Evolutionary conservation across 202 grass and related monocot species (phyloP).

Genomic region (Sporobolus alterniflorus): DNA sequence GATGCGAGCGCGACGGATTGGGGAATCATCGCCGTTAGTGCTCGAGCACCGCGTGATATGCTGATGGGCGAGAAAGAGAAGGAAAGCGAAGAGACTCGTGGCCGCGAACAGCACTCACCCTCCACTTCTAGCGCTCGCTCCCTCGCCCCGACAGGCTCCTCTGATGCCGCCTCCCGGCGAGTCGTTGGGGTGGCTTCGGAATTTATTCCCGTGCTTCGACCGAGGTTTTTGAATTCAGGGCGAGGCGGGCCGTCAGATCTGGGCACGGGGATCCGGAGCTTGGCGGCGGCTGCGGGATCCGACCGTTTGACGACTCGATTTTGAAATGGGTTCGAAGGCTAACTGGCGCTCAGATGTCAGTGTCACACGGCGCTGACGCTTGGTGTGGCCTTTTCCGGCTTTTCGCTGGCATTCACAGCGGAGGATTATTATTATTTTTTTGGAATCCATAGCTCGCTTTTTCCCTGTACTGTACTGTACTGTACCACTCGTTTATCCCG

Average conservation of each 20-base stretch:
- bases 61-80: not conserved
- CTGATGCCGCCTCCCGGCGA: conserved; percentile 33
- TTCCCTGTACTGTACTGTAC: not conserved
- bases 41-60: not conserved
- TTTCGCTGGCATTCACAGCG: conserved; percentile 41
- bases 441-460: not conserved
- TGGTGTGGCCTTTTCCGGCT: conserved; percentile 33
- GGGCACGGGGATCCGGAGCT: not conserved
- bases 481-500: too few relatives aligned
- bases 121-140: conserved; percentile 17
- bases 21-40: not conserved
- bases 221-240: conserved; percentile 52
- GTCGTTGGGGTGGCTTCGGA: conserved; percentile 35
- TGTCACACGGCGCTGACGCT: not conserved
- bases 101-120: conserved; percentile 34
- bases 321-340: conserved; percentile 45
- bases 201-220: conserved; percentile 47
- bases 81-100: conserved; percentile 7
- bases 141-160: conserved; percentile 57
- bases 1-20: not conserved
- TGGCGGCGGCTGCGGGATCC: conserved; percentile 31
- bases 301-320: conserved; percentile 53
- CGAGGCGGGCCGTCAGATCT: conserved; percentile 43
- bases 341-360: not conserved
- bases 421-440: not conserved